Percentiles rank a stretch among this genome's conserved stretches.
Evolutionary conservation across 345 rosid species (phyloP).

Genomic region (Brassica rapa): DNA sequence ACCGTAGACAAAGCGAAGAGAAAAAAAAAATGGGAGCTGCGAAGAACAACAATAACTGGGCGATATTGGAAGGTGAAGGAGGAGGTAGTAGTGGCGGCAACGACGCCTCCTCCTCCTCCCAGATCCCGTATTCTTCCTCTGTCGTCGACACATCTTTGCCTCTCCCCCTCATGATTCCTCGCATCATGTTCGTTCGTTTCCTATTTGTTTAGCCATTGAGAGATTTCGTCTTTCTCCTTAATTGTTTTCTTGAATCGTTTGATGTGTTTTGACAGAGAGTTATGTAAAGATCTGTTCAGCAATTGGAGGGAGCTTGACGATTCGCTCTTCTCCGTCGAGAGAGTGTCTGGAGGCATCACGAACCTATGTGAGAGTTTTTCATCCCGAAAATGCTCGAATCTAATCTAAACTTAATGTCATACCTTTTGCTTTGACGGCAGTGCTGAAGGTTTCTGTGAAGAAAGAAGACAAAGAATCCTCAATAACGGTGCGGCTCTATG

Average conservation of each 20-base stretch:
- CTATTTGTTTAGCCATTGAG: not conserved
- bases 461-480: conserved; percentile 55
- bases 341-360: conserved; percentile 92
- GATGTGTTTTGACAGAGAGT: conserved; percentile 47
- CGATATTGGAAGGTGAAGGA: conserved; percentile 43
- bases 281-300: conserved; percentile 85
- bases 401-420: too few relatives aligned
- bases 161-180: conserved; percentile 58
- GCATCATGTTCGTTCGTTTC: conserved; percentile 56
- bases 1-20: not conserved
- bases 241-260: not conserved
- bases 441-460: conserved; percentile 81
- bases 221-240: conserved; percentile 14
- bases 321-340: conserved; percentile 67
- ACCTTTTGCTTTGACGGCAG: conserved; percentile 34
- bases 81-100: conserved; percentile 24
- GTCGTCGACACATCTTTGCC: conserved; percentile 63
- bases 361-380: conserved; percentile 69
- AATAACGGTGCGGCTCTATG: conserved; percentile 79
- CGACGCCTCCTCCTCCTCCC: conserved; percentile 14
- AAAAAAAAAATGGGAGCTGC: conserved; percentile 51
- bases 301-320: conserved; percentile 70
- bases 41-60: conserved; percentile 51
- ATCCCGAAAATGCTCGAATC: not conserved
- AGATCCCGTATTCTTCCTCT: conserved; percentile 48